Percentiles rank a stretch among this genome's conserved stretches.
These are phyloP conservation scores for Fusarium abutilonis DNA, from an alignment of 2,329 filamentous ascomycete genomes.

Conservation along the genomic window DNA sequence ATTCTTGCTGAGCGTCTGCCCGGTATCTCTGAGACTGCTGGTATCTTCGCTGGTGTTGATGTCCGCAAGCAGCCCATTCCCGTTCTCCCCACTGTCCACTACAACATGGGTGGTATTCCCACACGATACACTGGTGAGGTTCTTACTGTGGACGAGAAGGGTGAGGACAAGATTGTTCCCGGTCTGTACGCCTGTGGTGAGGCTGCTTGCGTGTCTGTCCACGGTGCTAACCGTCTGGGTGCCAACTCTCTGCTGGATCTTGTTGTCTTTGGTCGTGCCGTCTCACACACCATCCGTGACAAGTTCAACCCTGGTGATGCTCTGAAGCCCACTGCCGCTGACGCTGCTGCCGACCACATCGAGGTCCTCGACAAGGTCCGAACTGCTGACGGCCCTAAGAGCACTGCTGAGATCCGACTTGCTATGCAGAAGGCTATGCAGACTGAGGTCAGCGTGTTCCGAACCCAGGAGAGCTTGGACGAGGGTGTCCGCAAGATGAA, in stretches of 20 bases:
- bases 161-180: conserved; percentile 91
- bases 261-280: conserved; percentile 96
- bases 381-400: conserved; percentile 84
- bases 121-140: conserved; percentile 98
- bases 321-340: conserved; percentile 81
- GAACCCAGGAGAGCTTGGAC: conserved; percentile 91
- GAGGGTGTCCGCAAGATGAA: conserved; percentile 90
- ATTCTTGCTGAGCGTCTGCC: conserved; percentile 95
- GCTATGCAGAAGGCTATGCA: conserved; percentile 99
- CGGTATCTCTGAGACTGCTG: conserved; percentile 97
- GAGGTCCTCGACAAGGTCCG: conserved; percentile 85
- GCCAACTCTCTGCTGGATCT: conserved; percentile 98
- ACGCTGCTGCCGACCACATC: conserved; percentile 90
- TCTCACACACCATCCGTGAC: conserved; percentile 96
- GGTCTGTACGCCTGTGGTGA: conserved; percentile 97
- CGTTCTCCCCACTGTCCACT: conserved; percentile 95
- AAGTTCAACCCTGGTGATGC: conserved; percentile 86
- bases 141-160: conserved; percentile 83
- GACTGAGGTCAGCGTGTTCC: conserved; percentile 95
- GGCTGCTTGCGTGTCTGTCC: conserved; percentile 96
- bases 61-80: conserved; percentile 97
- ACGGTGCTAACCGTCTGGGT: conserved; percentile 96
- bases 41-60: conserved; percentile 96
- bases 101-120: conserved; percentile 99
- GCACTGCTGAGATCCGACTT: conserved; percentile 85